Percentiles rank a stretch among this genome's conserved stretches.
Conservation (phyloP, 306 rosid species). For the Rubus parviflorus region DNA sequence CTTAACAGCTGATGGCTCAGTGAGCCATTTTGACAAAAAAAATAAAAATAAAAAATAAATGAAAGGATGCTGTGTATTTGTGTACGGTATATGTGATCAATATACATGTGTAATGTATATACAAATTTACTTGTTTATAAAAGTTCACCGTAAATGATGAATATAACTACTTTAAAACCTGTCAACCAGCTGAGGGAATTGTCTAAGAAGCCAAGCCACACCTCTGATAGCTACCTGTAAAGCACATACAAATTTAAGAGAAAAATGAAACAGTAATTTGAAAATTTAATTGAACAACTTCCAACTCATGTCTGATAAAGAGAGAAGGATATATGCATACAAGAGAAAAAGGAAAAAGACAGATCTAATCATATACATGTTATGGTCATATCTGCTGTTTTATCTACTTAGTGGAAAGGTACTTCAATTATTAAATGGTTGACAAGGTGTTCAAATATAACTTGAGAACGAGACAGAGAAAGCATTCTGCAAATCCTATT, state of each 20-base stretch:
- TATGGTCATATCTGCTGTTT: neutral
- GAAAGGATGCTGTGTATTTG: too few relatives aligned
- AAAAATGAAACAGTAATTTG: neutral
- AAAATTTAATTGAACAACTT: neutral
- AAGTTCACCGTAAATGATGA: neutral
- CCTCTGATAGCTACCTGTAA: constrained; percentile 62
- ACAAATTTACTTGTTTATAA: neutral
- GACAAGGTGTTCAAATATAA: neutral
- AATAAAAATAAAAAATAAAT: too few relatives aligned
- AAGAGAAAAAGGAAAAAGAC: neutral
- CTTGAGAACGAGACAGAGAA: neutral
- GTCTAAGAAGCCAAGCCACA: constrained; percentile 80
- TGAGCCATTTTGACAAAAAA: too few relatives aligned
- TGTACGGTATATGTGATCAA: neutral
- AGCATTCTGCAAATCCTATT: neutral
- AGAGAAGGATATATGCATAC: neutral
- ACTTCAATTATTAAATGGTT: neutral
- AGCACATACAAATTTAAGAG: neutral
- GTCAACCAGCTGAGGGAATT: constrained; percentile 69
- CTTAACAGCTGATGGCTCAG: too few relatives aligned
- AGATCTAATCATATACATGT: neutral
- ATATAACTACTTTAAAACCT: constrained; percentile 13
- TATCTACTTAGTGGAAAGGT: neutral
- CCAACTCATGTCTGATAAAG: neutral
- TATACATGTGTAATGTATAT: neutral